Evolutionary conservation across 2,329 filamentous ascomycete species (phyloP).

Genomic region (Passalora sequoiae): DNA sequence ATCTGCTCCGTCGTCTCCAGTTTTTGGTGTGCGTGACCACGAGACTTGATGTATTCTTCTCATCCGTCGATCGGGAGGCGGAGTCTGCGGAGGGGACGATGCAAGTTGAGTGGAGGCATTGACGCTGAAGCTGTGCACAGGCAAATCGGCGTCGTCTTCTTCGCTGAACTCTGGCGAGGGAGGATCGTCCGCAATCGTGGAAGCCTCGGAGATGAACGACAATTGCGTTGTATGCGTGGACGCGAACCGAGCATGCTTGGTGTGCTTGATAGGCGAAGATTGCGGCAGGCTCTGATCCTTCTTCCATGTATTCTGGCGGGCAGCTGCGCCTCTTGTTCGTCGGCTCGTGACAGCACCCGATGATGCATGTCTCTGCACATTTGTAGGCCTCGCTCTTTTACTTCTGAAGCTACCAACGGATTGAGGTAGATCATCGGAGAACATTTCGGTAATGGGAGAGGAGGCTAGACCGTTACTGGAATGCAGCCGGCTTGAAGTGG

Average conservation of each 20-base stretch:
- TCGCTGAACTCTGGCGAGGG: slow-evolving; percentile 59
- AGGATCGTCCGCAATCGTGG: slow-evolving; percentile 60
- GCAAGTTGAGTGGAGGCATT: slow-evolving; percentile 44
- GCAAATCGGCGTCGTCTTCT: slow-evolving; percentile 78
- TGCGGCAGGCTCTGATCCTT: slow-evolving; percentile 69
- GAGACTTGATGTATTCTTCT: slow-evolving; percentile 39
- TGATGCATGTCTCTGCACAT: slow-evolving; percentile 19
- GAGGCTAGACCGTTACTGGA: slow-evolving; percentile 67
- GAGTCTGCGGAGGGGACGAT: slow-evolving; percentile 81
- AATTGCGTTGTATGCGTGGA: slow-evolving; percentile 64
- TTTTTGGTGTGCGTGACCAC: slow-evolving; percentile 50
- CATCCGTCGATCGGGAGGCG: slow-evolving; percentile 50
- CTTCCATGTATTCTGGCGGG: slow-evolving; percentile 63
- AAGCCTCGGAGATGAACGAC: slow-evolving; percentile 71
- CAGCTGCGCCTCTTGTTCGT: slow-evolving; percentile 28
- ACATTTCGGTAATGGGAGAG: slow-evolving; percentile 77
- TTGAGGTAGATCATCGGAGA: slow-evolving; percentile 74
- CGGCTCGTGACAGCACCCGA: slow-evolving; percentile 31
- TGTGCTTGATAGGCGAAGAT: slow-evolving; percentile 79
- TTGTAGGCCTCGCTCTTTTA: slow-evolving; percentile 28
- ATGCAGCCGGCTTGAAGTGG: slow-evolving; percentile 70
- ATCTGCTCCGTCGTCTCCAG: slow-evolving; percentile 75
- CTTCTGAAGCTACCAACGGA: slow-evolving; percentile 55
- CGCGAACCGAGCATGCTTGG: slow-evolving; percentile 68
- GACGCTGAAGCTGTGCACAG: slow-evolving; percentile 65